Percentiles rank a stretch among this genome's conserved stretches.
Evolutionary conservation across 768 basidiomycete genomes (phyloP).

Genomic region (Termitomyces sp.): DNA sequence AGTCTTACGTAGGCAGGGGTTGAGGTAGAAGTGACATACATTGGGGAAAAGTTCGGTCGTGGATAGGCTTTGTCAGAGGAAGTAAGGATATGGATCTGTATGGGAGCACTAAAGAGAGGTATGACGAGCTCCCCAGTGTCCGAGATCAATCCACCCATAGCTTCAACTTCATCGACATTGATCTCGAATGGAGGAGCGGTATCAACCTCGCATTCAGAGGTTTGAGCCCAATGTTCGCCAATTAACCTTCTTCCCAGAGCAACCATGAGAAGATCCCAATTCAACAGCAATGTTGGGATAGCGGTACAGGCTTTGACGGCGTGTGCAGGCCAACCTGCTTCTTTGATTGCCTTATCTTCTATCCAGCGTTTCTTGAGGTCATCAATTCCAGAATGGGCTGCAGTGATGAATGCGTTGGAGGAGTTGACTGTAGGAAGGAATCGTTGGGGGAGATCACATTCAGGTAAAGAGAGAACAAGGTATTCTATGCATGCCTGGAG

Average conservation of each 20-base stretch:
- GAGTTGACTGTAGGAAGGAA: constrained; percentile 64
- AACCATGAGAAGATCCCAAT: constrained; percentile 52
- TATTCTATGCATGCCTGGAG: constrained; percentile 82
- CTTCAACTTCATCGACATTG: constrained; percentile 42
- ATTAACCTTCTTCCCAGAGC: constrained; percentile 50
- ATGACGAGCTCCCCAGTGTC: constrained; percentile 47
- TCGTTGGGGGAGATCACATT: constrained; percentile 77
- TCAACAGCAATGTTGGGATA: constrained; percentile 30
- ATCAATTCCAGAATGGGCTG: constrained; percentile 55
- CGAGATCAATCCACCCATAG: constrained; percentile 48
- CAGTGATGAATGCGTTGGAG: constrained; percentile 64
- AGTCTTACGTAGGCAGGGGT: constrained; percentile 80
- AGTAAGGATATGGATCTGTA: constrained; percentile 64
- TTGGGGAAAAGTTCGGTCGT: constrained; percentile 49
- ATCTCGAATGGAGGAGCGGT: constrained; percentile 24
- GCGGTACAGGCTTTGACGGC: constrained; percentile 53
- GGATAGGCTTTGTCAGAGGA: constrained; percentile 38
- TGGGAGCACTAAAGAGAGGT: constrained; percentile 58
- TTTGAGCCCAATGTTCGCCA: constrained; percentile 31
- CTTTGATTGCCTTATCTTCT: constrained; percentile 73
- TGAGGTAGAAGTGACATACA: constrained; percentile 68
- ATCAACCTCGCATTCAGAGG: constrained; percentile 1
- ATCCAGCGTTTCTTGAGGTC: constrained; percentile 74
- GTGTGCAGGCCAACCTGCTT: constrained; percentile 77
- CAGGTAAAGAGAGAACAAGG: constrained; percentile 76